phyloP scores from a whole-genome alignment of 2,329 filamentous ascomycete species.

The Pseudogymnoascus sp. region DNA sequence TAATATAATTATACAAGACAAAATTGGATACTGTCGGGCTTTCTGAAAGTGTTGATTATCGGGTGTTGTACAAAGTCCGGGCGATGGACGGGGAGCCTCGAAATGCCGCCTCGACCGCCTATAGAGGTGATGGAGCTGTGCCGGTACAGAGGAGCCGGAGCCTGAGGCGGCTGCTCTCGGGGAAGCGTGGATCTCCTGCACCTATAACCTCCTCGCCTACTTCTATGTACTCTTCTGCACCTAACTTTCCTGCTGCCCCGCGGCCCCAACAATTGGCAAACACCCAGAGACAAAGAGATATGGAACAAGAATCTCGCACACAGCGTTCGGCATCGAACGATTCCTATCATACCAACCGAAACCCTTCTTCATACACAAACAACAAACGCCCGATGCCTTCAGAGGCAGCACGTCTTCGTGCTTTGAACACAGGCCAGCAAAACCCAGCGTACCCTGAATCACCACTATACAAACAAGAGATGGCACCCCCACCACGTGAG shows the following conservation, averaged over 20 bases:
- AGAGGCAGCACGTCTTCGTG: slow-evolving; percentile 25
- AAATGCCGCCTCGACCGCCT: slow-evolving; percentile 4
- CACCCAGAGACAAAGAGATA: slow-evolving; percentile 1
- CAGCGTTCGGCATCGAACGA: slow-evolving; percentile 3
- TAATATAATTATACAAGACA: background rate
- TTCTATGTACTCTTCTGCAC: background rate
- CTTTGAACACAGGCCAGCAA: slow-evolving; percentile 24
- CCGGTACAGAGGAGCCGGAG: slow-evolving; percentile 3
- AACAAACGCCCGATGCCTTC: slow-evolving; percentile 16
- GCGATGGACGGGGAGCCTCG: slow-evolving; percentile 5
- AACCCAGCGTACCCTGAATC: slow-evolving; percentile 21
- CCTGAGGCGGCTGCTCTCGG: background rate
- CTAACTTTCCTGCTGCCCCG: background rate
- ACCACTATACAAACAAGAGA: slow-evolving; percentile 16
- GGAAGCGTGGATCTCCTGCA: background rate
- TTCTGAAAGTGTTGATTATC: background rate
- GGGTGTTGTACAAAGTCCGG: background rate
- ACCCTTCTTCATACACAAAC: background rate
- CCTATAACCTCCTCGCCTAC: background rate
- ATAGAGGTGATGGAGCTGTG: background rate
- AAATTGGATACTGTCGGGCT: background rate
- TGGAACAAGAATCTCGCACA: background rate
- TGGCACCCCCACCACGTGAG: slow-evolving; percentile 15
- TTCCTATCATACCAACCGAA: background rate
- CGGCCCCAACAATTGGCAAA: background rate